These are phyloP conservation scores for Beauveria brongniartii DNA, from an alignment of 2,329 filamentous ascomycete species.

Conservation along the genomic window DNA sequence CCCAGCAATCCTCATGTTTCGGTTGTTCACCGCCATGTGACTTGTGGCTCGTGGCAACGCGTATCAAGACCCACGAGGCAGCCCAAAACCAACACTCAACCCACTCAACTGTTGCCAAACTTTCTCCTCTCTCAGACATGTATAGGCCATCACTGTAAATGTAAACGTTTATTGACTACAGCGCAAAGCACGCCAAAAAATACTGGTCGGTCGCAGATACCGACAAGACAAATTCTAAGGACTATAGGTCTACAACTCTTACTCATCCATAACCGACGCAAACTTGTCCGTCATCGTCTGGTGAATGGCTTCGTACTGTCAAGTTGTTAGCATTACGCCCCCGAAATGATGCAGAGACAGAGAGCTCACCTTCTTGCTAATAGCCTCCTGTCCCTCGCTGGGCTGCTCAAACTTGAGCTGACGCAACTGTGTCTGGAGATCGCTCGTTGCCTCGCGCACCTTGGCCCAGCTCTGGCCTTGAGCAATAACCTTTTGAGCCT, in stretches of 20 bases:
- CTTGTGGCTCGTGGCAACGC: not conserved
- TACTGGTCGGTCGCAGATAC: slow-evolving; percentile 3
- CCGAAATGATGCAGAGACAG: not conserved
- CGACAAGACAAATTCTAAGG: slow-evolving; percentile 20
- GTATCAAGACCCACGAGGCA: too few relatives aligned
- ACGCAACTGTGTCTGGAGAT: slow-evolving; percentile 76
- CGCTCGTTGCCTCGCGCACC: slow-evolving; percentile 81
- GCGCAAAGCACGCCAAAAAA: slow-evolving; percentile 6
- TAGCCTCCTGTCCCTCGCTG: slow-evolving; percentile 68
- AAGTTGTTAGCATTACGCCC: slow-evolving; percentile 29
- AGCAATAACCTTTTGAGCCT: slow-evolving; percentile 88
- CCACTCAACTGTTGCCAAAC: not conserved
- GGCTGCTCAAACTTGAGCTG: slow-evolving; percentile 97
- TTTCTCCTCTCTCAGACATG: not conserved
- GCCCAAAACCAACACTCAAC: too few relatives aligned
- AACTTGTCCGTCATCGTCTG: slow-evolving; percentile 97
- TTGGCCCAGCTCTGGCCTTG: slow-evolving; percentile 90
- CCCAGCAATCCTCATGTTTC: too few relatives aligned
- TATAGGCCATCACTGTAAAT: not conserved
- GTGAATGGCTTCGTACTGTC: slow-evolving; percentile 81
- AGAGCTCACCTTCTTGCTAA: slow-evolving; percentile 69
- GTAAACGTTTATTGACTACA: slow-evolving; percentile 10
- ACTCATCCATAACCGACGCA: slow-evolving; percentile 92
- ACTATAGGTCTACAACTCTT: slow-evolving; percentile 27
- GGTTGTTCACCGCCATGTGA: too few relatives aligned